Base-by-base conservation (phyloP, 2,329 filamentous ascomycete species). In the Epichloe elymi region DNA sequence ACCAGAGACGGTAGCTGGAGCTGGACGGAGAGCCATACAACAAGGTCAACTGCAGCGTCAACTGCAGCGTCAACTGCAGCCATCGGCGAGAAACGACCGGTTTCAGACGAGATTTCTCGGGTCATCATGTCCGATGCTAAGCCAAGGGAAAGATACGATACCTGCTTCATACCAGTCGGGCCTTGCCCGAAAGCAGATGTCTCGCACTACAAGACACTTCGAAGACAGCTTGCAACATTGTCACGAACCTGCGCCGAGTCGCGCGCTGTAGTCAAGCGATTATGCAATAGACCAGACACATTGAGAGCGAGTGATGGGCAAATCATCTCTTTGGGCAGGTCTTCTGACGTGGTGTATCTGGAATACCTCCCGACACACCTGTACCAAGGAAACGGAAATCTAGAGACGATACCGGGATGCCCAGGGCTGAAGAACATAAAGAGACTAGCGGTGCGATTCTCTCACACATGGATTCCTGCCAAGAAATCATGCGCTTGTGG, bases 401-500 rank as follows among this genome's bases (percentile, higher is more conserved):
- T 69, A 45, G 55, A 55, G 10, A 55, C 58, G 48, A 40, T 55
- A 5, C 53, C 66, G 5, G 42, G 54, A 11, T 69, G 65, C 38
- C 46, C 57, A 7, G 60, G 56, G 1, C 55, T 70, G 7, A 59
- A 61, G 3, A 56, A 62, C 19, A 61, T 74, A 40, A 65, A 65
- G 14, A 66, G 65, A 19, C 60, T 73, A 4, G 71, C 70, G 4
- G 57, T 74, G 11, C 68, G 67, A 10, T 74, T 70, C 54, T 68
- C 65, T 45, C 66, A 69, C 46, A 62, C 63, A 30, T 74, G 71
- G 71, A 61, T 67, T 43, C 59, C 63, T n/a, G 54, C 61, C 20
- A 56, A 54, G 12, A 54, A 54, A 3, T 43, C 53, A 1, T 51
- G 53, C 20, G 54, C 63, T 11, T 73, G 69, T 53, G 51, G 53